A percentile compares a stretch with the other conserved stretches of the same genome.
phyloP scores from a whole-genome alignment of 768 basidiomycete species.

The Lactifluus echinatus region DNA sequence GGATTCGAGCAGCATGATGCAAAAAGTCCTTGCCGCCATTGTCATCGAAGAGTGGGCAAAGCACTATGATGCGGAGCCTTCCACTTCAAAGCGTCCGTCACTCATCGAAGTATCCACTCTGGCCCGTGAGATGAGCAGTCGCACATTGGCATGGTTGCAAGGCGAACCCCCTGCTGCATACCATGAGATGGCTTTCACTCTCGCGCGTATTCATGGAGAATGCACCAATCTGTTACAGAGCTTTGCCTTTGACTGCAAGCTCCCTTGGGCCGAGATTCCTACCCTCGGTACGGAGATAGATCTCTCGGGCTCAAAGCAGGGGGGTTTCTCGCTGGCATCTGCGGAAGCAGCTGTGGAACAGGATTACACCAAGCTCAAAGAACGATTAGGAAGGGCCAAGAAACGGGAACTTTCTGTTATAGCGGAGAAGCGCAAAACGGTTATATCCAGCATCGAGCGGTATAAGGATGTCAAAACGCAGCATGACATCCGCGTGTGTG shows the following conservation, averaged over 20 bases:
- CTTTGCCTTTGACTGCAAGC: slow-evolving; percentile 81
- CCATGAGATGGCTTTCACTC: slow-evolving; percentile 81
- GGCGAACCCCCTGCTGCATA: slow-evolving; percentile 68
- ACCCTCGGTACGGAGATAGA: slow-evolving; percentile 70
- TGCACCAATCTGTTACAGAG: slow-evolving; percentile 73
- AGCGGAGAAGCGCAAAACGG: slow-evolving; percentile 62
- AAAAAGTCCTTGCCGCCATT: slow-evolving; percentile 77
- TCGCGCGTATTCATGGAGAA: slow-evolving; percentile 72
- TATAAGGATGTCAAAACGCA: slow-evolving; percentile 77
- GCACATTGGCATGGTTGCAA: slow-evolving; percentile 67
- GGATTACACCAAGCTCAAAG: slow-evolving; percentile 69
- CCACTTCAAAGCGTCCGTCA: slow-evolving; percentile 26
- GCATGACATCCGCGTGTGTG: slow-evolving; percentile 80
- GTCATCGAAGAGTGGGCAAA: slow-evolving; percentile 90
- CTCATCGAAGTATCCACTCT: slow-evolving; percentile 51
- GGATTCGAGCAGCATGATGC: slow-evolving; percentile 84
- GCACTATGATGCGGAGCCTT: slow-evolving; percentile 34
- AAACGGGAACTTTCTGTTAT: slow-evolving; percentile 69
- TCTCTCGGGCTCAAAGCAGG: slow-evolving; percentile 51
- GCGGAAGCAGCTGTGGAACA: slow-evolving; percentile 61
- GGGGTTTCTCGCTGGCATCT: slow-evolving; percentile 71
- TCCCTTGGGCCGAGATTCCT: slow-evolving; percentile 73
- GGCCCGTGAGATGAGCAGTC: slow-evolving; percentile 59
- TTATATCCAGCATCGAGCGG: slow-evolving; percentile 64
- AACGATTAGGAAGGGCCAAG: slow-evolving; percentile 64